These are phyloP conservation scores for Umbilicus rupestris DNA, from an alignment of 164 flowering plant species.

Conservation along the genomic window DNA sequence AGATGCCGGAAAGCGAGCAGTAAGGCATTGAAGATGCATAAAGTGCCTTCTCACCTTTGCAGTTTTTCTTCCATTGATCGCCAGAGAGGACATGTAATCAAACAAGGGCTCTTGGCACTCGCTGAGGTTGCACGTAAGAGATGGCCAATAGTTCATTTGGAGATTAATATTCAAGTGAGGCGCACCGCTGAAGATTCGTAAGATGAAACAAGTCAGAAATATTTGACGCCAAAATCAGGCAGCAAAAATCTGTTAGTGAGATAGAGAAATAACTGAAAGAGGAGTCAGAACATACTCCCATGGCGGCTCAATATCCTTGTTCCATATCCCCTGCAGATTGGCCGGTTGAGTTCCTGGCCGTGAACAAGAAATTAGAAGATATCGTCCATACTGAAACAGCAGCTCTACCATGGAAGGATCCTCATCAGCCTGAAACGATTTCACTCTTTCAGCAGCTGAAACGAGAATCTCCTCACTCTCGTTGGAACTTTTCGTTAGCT, in stretches of 20 bases:
- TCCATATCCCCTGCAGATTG: slow-evolving; percentile 95
- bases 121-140: slow-evolving; percentile 76
- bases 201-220: neutral
- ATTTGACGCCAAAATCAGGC: neutral
- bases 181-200: slow-evolving; percentile 49
- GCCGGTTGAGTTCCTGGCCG: slow-evolving; percentile 87
- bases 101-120: slow-evolving; percentile 95
- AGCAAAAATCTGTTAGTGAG: neutral
- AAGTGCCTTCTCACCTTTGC: slow-evolving; percentile 46
- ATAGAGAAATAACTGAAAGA: neutral
- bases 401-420: slow-evolving; percentile 90
- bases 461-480: slow-evolving; percentile 16
- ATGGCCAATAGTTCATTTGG: slow-evolving; percentile 98
- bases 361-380: slow-evolving; percentile 83
- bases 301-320: slow-evolving; percentile 63
- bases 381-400: slow-evolving; percentile 86
- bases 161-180: slow-evolving; percentile 95
- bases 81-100: slow-evolving; percentile 58
- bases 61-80: slow-evolving; percentile 80
- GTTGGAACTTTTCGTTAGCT: slow-evolving; percentile 48
- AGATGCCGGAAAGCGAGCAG: neutral
- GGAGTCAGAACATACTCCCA: slow-evolving; percentile 70
- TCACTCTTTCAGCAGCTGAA: slow-evolving; percentile 67
- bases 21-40: neutral
- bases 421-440: slow-evolving; percentile 73